Evolutionary conservation across 2,329 filamentous ascomycete species (phyloP).

Genomic region (Apiospora arundinis): DNA sequence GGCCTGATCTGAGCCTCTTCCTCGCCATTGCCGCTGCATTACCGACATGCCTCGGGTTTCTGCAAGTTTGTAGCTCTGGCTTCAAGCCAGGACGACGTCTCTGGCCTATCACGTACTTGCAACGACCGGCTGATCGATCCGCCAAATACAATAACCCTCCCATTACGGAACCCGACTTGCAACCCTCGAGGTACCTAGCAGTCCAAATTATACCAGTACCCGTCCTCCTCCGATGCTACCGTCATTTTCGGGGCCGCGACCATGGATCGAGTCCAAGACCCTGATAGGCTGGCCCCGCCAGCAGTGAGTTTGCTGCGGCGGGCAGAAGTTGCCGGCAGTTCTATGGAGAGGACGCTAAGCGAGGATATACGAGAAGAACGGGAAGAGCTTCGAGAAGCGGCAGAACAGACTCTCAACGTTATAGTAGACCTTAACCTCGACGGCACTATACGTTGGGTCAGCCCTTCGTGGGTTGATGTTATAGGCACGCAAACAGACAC

Average conservation of each 20-base stretch:
- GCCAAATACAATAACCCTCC: conserved; percentile 21
- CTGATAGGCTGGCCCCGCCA: conserved; percentile 56
- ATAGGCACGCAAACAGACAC: conserved; percentile 79
- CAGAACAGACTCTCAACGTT: conserved; percentile 94
- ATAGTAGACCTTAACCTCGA: conserved; percentile 94
- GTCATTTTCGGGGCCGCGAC: conserved; percentile 39
- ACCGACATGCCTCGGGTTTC: conserved; percentile 47
- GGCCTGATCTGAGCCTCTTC: conserved; percentile 30
- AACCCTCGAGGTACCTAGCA: conserved; percentile 3
- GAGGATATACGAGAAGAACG: conserved; percentile 92
- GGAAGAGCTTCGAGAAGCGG: conserved; percentile 92
- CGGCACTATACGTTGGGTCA: conserved; percentile 92
- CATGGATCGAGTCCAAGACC: conserved; percentile 51
- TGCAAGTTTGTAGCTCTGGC: conserved; percentile 48
- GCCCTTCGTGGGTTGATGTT: conserved; percentile 93
- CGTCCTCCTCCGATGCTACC: conserved; percentile 41
- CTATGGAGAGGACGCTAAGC: conserved; percentile 74
- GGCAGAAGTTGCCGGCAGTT: conserved; percentile 50
- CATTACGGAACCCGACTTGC: conserved; percentile 6
- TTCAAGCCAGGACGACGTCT: conserved; percentile 41
- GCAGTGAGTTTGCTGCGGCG: conserved; percentile 60
- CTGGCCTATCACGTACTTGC: conserved; percentile 37
- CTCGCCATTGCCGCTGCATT: conserved; percentile 32
- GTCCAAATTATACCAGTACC: background rate
- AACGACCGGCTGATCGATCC: conserved; percentile 15